A percentile compares a stretch with the other conserved stretches of the same genome.
Conservation (phyloP, 129 eudicot genomes). For the Logfia minima region DNA sequence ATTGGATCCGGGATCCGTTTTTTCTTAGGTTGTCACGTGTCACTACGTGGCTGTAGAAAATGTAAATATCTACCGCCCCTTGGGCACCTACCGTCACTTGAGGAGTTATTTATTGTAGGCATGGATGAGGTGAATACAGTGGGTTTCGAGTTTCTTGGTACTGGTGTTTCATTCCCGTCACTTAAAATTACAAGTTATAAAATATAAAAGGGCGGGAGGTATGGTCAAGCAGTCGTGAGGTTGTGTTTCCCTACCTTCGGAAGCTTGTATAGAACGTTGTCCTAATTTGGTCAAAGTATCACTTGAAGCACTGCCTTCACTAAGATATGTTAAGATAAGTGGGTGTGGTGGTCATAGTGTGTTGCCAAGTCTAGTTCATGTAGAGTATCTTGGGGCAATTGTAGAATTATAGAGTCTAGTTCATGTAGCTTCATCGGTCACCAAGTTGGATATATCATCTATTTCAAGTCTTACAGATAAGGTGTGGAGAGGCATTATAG, state of each 20-base stretch:
- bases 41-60: neutral
- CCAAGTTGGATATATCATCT: neutral
- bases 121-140: slow-evolving; percentile 10
- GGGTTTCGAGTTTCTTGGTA: slow-evolving; percentile 14
- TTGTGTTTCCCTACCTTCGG: slow-evolving; percentile 18
- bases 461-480: slow-evolving; percentile 26
- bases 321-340: neutral
- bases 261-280: slow-evolving; percentile 2
- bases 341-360: neutral
- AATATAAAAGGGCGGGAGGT: slow-evolving; percentile 38
- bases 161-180: slow-evolving; percentile 28
- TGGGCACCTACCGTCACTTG: slow-evolving; percentile 7
- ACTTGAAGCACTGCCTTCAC: slow-evolving; percentile 17
- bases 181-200: slow-evolving; percentile 32
- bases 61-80: neutral
- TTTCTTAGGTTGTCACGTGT: neutral
- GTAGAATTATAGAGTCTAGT: too few relatives aligned
- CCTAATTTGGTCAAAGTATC: slow-evolving; percentile 18
- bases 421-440: slow-evolving; percentile 1
- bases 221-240: slow-evolving; percentile 29
- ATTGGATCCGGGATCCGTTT: slow-evolving; percentile 18
- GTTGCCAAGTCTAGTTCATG: slow-evolving; percentile 14
- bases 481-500: slow-evolving; percentile 16
- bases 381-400: too few relatives aligned
- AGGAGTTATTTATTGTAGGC: neutral